Conservation (phyloP, 345 rosid genomes). For the Salix exigua region DNA sequence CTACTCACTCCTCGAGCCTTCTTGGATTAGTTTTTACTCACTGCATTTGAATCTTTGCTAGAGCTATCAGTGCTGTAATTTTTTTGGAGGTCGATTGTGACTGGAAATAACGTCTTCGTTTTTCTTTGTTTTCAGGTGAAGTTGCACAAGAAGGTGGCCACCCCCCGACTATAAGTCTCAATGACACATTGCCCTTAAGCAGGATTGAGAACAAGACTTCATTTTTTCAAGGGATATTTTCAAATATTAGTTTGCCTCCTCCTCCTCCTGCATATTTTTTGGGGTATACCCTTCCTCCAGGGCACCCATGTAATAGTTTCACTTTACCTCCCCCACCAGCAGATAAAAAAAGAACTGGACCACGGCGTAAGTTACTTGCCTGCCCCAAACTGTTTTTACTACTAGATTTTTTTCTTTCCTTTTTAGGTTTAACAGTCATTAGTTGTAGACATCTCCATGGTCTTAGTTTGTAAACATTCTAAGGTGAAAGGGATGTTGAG, state of each 20-base stretch:
- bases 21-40: background rate
- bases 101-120: constrained; percentile 1
- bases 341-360: constrained; percentile 89
- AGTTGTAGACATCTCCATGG: background rate
- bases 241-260: background rate
- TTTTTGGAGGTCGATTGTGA: background rate
- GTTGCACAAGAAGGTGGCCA: constrained; percentile 47
- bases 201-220: constrained; percentile 25
- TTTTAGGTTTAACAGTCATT: background rate
- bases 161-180: constrained; percentile 41
- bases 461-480: background rate
- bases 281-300: constrained; percentile 90
- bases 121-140: constrained; percentile 54
- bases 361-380: constrained; percentile 68
- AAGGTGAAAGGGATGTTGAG: background rate
- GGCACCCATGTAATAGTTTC: constrained; percentile 88
- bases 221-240: background rate
- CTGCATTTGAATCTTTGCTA: background rate
- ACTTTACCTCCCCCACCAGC: constrained; percentile 96
- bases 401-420: background rate
- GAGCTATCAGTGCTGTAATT: background rate
- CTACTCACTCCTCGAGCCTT: background rate
- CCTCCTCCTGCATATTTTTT: constrained; percentile 69
- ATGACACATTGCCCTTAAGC: constrained; percentile 26
- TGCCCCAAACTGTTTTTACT: background rate